Evolutionary conservation across 257 asterid genomes (phyloP).

Genomic region (Solanum paucissectum): DNA sequence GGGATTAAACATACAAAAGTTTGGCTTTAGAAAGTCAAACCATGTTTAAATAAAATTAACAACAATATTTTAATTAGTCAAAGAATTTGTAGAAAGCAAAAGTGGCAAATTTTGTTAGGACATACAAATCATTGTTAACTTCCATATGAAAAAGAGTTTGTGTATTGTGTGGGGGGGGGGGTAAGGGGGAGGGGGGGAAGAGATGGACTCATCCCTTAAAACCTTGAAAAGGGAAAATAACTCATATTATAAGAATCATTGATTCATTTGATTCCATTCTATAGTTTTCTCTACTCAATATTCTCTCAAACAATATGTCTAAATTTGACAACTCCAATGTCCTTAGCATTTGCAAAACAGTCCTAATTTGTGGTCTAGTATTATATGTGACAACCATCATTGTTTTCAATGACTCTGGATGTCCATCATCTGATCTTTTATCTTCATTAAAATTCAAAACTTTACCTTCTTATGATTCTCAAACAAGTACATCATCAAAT

Average conservation of each 20-base stretch:
- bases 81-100: not conserved
- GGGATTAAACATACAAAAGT: not conserved
- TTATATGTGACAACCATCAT: not conserved
- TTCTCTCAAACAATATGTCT: not conserved
- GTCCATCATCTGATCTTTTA: not conserved
- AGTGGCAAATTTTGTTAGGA: not conserved
- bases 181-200: not conserved
- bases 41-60: not conserved
- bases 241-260: not conserved
- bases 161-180: not conserved
- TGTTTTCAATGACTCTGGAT: not conserved
- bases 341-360: not conserved
- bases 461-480: not conserved
- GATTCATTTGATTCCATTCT: not conserved
- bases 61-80: not conserved
- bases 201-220: not conserved
- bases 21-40: not conserved
- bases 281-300: not conserved
- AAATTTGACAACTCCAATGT: not conserved
- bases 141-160: not conserved
- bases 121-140: not conserved
- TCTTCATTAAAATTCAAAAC: not conserved
- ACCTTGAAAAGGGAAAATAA: not conserved
- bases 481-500: conserved; percentile 12
- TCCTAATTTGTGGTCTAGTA: not conserved